Conservation (phyloP, 2,329 filamentous ascomycete genomes). For the Dendryphion nanum region DNA sequence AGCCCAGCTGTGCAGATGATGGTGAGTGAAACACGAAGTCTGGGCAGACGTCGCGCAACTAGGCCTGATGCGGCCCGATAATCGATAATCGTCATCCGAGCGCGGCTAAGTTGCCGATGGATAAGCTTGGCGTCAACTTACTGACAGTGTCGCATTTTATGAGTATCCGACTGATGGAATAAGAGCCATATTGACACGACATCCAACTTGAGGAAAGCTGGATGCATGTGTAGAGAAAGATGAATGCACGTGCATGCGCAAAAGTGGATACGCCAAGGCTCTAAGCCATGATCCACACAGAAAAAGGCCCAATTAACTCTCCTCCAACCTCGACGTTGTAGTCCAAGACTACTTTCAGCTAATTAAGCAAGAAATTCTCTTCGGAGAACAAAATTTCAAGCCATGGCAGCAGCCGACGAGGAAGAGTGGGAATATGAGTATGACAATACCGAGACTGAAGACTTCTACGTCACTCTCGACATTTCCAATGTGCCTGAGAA, state of each 20-base stretch:
- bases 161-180: too few relatives aligned
- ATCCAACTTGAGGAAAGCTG: too few relatives aligned
- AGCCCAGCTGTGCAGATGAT: too few relatives aligned
- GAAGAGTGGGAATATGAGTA: conserved; percentile 66
- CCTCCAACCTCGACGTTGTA: too few relatives aligned
- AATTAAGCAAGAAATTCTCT: too few relatives aligned
- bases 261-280: not conserved
- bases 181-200: too few relatives aligned
- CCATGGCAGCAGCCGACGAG: conserved; percentile 28
- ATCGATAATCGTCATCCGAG: not conserved
- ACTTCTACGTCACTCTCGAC: conserved; percentile 61
- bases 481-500: conserved; percentile 43
- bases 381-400: too few relatives aligned
- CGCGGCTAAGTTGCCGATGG: conserved; percentile 3
- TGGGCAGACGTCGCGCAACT: conserved; percentile 6
- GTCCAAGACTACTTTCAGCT: too few relatives aligned
- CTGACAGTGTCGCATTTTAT: too few relatives aligned
- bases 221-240: not conserved
- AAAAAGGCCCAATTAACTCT: too few relatives aligned
- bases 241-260: not conserved
- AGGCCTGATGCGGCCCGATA: conserved; percentile 4
- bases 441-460: conserved; percentile 53
- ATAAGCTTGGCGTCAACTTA: conserved; percentile 1
- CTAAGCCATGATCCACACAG: too few relatives aligned
- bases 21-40: not conserved